Percentiles rank a stretch among this genome's conserved stretches.
phyloP scores from a whole-genome alignment of 805 yeast species.

The Lipomyces lipofer region DNA sequence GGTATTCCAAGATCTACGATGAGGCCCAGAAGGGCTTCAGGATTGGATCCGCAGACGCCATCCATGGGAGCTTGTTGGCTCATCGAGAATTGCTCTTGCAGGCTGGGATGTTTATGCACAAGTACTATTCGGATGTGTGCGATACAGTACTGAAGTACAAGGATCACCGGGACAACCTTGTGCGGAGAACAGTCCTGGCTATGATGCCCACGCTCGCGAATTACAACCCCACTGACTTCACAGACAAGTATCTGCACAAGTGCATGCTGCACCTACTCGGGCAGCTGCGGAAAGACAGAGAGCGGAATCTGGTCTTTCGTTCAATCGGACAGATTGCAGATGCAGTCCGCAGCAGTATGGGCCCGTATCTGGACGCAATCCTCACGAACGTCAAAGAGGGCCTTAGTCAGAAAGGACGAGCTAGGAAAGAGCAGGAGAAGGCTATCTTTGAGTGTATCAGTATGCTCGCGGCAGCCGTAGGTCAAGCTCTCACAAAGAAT shows the following conservation, averaged over 20 bases:
- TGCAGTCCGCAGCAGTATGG: constrained; percentile 77
- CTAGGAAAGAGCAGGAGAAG: constrained; percentile 72
- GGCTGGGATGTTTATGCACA: constrained; percentile 70
- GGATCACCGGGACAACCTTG: constrained; percentile 71
- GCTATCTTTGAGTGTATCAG: constrained; percentile 88
- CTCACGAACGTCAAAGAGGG: constrained; percentile 81
- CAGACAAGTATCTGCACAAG: constrained; percentile 75
- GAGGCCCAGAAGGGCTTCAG: constrained; percentile 63
- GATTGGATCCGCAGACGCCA: constrained; percentile 56
- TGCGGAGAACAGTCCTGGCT: constrained; percentile 80
- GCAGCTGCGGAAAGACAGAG: constrained; percentile 74
- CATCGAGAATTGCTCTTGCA: constrained; percentile 73
- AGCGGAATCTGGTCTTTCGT: constrained; percentile 70
- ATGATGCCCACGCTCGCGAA: constrained; percentile 81
- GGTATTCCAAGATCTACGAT: constrained; percentile 71
- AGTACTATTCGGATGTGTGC: constrained; percentile 73
- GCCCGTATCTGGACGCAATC: constrained; percentile 85
- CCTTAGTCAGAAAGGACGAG: constrained; percentile 57
- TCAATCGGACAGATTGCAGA: constrained; percentile 83
- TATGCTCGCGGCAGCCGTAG: constrained; percentile 82
- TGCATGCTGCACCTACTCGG: constrained; percentile 74
- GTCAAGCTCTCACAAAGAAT: constrained; percentile 89
- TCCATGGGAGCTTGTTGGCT: constrained; percentile 86
- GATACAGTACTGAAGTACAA: constrained; percentile 70
- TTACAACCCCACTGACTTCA: constrained; percentile 72